A percentile compares a stretch with the other conserved stretches of the same genome.
Conservation (phyloP, 192 early-diverging fungal genomes). For the Funneliformis geosporum region DNA sequence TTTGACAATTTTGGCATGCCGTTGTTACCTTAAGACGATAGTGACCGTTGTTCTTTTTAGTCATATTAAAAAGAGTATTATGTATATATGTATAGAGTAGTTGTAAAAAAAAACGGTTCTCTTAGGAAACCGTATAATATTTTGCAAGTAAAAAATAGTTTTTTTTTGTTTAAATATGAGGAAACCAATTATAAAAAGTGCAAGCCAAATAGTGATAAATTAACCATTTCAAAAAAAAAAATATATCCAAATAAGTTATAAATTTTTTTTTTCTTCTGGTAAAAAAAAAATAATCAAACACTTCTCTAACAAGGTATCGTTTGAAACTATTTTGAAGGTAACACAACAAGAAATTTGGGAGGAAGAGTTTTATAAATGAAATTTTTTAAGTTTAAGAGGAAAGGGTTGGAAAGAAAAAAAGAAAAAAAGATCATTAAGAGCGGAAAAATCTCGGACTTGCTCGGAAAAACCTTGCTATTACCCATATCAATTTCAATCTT, state of each 20-base stretch:
- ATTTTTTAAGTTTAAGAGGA: background rate
- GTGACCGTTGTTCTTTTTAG: background rate
- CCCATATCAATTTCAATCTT: background rate
- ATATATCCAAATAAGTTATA: too few relatives aligned
- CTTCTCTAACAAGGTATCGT: too few relatives aligned
- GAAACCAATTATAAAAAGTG: too few relatives aligned
- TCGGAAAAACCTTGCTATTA: constrained; percentile 14
- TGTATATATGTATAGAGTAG: too few relatives aligned
- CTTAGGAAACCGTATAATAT: too few relatives aligned
- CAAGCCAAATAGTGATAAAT: too few relatives aligned
- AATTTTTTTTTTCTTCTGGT: background rate
- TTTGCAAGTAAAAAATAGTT: too few relatives aligned
- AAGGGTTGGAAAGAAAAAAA: background rate
- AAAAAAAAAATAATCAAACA: background rate
- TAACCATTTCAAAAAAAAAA: too few relatives aligned
- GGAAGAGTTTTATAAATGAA: background rate
- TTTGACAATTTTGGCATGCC: constrained; percentile 28
- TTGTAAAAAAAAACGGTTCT: too few relatives aligned
- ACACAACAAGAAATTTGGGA: background rate
- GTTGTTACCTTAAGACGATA: constrained; percentile 22
- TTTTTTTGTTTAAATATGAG: too few relatives aligned
- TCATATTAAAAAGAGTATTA: background rate
- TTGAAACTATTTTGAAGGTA: background rate
- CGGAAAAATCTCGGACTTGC: constrained; percentile 30
- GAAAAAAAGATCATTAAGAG: background rate